Percentiles rank a stretch among this genome's conserved stretches.
phyloP scores from a whole-genome alignment of 2,329 filamentous ascomycete species.

The Colletotrichum siamense region DNA sequence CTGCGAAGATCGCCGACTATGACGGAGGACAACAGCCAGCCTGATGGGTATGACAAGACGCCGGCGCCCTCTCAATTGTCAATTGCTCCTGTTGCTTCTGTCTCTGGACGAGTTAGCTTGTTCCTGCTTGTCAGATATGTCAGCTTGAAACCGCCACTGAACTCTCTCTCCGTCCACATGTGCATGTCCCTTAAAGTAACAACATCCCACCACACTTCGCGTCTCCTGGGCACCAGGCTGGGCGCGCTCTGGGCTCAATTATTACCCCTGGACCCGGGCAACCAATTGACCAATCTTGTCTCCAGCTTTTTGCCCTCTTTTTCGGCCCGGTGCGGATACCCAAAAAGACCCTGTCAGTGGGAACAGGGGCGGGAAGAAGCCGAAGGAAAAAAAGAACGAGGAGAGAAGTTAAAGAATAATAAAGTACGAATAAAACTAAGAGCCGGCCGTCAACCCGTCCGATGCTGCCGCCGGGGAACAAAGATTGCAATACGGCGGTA shows the following conservation, averaged over 20 bases:
- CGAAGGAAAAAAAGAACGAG: background rate
- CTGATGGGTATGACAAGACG: background rate
- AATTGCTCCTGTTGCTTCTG: background rate
- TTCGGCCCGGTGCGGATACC: conserved; percentile 14
- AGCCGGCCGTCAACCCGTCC: background rate
- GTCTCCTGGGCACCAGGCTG: background rate
- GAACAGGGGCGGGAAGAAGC: conserved; percentile 9
- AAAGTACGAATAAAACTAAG: background rate
- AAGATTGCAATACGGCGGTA: background rate
- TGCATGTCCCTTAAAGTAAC: background rate
- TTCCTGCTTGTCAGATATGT: background rate
- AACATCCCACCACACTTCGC: background rate
- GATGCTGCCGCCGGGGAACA: background rate
- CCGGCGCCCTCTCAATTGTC: background rate
- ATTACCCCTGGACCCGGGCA: background rate
- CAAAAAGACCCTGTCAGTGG: background rate
- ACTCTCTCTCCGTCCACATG: background rate
- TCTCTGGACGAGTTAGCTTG: background rate
- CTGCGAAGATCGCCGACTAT: background rate
- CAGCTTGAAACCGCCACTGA: background rate
- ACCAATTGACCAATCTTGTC: conserved; percentile 9
- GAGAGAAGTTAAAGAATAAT: background rate
- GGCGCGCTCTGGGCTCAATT: background rate
- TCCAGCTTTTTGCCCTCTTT: background rate
- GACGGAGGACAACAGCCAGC: background rate